A percentile compares a stretch with the other conserved stretches of the same genome.
Evolutionary conservation across 352 stramenopile species (phyloP).

Genomic region (Globisporangium echinulatum): DNA sequence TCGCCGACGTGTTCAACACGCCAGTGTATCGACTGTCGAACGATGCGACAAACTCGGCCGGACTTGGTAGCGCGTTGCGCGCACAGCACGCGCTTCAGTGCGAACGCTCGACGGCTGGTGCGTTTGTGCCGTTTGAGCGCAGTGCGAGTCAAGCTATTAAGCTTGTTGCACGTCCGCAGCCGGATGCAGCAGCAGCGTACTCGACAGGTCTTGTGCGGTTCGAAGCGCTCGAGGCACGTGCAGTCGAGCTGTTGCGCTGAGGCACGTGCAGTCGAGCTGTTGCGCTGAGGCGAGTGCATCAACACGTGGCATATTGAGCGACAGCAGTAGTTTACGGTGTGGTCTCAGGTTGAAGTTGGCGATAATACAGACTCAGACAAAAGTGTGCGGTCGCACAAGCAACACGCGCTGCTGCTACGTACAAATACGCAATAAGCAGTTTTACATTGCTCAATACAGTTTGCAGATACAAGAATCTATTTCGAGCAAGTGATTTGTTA

Average conservation of each 20-base stretch:
- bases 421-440: too few species aligned
- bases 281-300: constrained; percentile 3
- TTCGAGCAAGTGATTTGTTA: not conserved
- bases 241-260: constrained; percentile 19
- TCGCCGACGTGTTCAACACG: constrained; percentile 54
- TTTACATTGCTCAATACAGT: too few species aligned
- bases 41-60: constrained; percentile 36
- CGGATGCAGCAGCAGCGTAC: constrained; percentile 24
- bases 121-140: constrained; percentile 32
- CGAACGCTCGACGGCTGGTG: not conserved
- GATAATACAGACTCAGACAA: too few species aligned
- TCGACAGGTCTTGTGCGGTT: constrained; percentile 29
- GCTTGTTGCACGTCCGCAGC: constrained; percentile 25
- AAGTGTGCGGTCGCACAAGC: not conserved
- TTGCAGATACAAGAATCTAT: too few species aligned
- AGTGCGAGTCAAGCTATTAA: constrained; percentile 31
- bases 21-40: constrained; percentile 38
- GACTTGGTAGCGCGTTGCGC: constrained; percentile 42
- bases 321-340: not conserved
- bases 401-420: too few species aligned
- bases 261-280: constrained; percentile 19
- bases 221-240: constrained; percentile 26
- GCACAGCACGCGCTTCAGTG: constrained; percentile 35
- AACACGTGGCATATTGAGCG: too few species aligned
- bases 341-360: not conserved